phyloP scores from a whole-genome alignment of 1,139 yeast genomes.

The Zhuliangozyma parablackwelliae region DNA sequence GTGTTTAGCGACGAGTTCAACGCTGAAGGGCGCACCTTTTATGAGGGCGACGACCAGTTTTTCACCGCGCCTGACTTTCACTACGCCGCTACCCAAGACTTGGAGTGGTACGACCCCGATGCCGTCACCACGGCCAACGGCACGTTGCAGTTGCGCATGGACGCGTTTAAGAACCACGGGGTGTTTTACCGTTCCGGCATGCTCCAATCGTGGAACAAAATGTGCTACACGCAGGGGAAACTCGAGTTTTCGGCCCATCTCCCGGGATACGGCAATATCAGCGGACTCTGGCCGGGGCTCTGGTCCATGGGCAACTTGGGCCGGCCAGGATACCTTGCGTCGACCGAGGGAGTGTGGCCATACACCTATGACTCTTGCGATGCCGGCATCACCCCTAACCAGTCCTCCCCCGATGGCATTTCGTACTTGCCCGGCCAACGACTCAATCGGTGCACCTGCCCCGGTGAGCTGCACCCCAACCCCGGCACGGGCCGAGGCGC shows the following conservation, averaged over 20 bases:
- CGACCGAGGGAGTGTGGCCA: conserved; percentile 89
- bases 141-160: conserved; percentile 58
- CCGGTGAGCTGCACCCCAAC: conserved; percentile 76
- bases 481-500: conserved; percentile 82
- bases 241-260: conserved; percentile 66
- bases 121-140: conserved; percentile 71
- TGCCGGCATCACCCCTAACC: conserved; percentile 86
- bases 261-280: conserved; percentile 67
- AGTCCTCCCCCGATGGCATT: conserved; percentile 76
- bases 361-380: conserved; percentile 80
- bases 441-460: conserved; percentile 65
- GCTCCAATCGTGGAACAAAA: conserved; percentile 80
- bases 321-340: conserved; percentile 75
- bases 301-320: conserved; percentile 89
- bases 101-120: conserved; percentile 89
- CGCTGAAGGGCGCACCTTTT: conserved; percentile 77
- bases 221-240: conserved; percentile 76
- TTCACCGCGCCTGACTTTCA: conserved; percentile 74
- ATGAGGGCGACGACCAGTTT: conserved; percentile 79
- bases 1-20: conserved; percentile 84
- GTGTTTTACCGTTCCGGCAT: conserved; percentile 77
- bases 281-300: conserved; percentile 90
- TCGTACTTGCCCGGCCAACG: conserved; percentile 77
- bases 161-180: conserved; percentile 67
- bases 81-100: conserved; percentile 75